Evolutionary conservation across 2,329 filamentous ascomycete genomes (phyloP), one percentile per base, ranked within the genome.

Genomic region (Purpureocillium lavendulum): DNA sequence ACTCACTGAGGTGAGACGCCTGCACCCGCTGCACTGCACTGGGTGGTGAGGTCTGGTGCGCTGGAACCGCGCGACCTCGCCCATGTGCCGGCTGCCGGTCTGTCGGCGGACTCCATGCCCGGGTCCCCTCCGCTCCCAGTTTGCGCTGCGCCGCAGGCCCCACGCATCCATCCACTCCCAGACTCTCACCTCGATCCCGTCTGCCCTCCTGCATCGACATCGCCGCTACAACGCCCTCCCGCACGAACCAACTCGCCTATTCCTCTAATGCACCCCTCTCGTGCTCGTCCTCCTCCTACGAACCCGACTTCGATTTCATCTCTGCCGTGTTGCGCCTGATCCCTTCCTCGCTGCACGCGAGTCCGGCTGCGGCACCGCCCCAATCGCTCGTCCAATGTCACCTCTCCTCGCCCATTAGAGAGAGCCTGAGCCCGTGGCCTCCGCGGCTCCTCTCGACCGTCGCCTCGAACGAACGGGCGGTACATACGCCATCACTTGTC

Each of bases 341-440:
- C 14, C 13, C 12, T 24, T 5, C 28, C 26, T 7, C 30, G 10
- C 17, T 15, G 24, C 31, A 21, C n/a, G 38, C 43, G 14, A 15
- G 33, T 21, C 12, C 24, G 18, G 28, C 39, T 16, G 41, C 41
- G 30, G 38, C 38, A 41, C 31, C 14, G 32, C 30, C 38, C 18
- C 10, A 28, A 26, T 26, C 14, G 16, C 33, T 12, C 29, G 33
- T 26, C 39, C 38, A 18, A 55, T 55, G 52, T 43, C 30, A 21
- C 35, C 39, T 35, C 31, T 26, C 21, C 6, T 26, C 21, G 5
- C 21, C 30, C 39, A 24, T 35, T 36, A 35, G 42, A 52, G 46
- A 55, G 36, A 46, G 38, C 38, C 33, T 14, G 38, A 40, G 32
- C 34, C 17, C 36, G 31, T 29, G 37, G 36, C 36, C 36, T 29